A percentile compares a stretch with the other conserved stretches of the same genome.
Evolutionary conservation across 768 basidiomycete species (phyloP).

Genomic region (Exsudoporus frostii): DNA sequence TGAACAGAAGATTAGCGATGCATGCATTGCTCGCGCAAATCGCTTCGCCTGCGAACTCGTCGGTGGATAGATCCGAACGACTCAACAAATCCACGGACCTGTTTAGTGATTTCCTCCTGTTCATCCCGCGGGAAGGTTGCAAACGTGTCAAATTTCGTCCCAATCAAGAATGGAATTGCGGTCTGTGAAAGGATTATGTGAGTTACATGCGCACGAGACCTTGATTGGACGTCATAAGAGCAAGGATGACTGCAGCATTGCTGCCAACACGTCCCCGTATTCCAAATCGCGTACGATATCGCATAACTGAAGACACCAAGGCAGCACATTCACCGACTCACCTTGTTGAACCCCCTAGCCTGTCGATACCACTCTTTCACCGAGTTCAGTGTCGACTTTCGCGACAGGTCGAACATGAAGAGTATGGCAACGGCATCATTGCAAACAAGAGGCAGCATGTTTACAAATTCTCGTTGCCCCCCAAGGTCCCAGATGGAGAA

Average conservation of each 20-base stretch:
- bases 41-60: conserved; percentile 72
- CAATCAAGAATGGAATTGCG: conserved; percentile 97
- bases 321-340: conserved; percentile 32
- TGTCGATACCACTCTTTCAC: conserved; percentile 99
- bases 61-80: conserved; percentile 5
- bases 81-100: conserved; percentile 47
- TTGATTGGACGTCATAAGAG: conserved; percentile 3
- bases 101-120: conserved; percentile 99
- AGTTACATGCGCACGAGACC: conserved; percentile 13
- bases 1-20: conserved; percentile 98
- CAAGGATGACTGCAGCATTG: not conserved
- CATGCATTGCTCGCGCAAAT: conserved; percentile 99
- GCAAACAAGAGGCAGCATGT: conserved; percentile 97
- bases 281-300: not conserved
- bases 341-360: conserved; percentile 98
- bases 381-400: conserved; percentile 96
- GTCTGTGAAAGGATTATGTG: conserved; percentile 52
- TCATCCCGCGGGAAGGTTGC: conserved; percentile 94
- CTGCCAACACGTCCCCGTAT: not conserved
- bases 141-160: conserved; percentile 98
- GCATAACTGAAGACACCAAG: not conserved
- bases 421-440: conserved; percentile 99
- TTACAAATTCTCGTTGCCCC: conserved; percentile 97
- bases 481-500: conserved; percentile 99
- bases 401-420: conserved; percentile 99